Conservation (phyloP, 495 filamentous ascomycete species). For the Hypoxylon crocopeplum region DNA sequence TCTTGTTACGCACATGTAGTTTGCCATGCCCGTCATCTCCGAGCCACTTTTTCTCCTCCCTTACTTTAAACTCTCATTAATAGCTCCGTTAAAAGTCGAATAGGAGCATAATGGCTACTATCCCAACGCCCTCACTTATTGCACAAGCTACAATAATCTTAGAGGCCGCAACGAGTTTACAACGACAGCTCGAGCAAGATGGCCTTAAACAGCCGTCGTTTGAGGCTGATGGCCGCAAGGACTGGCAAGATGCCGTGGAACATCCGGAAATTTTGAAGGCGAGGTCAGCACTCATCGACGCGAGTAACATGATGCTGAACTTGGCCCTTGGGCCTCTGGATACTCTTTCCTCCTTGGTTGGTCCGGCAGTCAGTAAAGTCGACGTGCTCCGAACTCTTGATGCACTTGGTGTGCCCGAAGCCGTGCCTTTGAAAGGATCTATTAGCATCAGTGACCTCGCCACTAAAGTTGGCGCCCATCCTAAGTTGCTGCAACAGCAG, state of each 20-base stretch:
- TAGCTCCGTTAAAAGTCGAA: not conserved
- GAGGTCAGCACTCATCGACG: slow-evolving; percentile 6
- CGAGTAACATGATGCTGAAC: slow-evolving; percentile 9
- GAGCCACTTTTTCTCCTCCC: not conserved
- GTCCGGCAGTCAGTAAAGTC: not conserved
- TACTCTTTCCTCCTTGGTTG: not conserved
- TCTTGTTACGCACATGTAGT: too few species aligned
- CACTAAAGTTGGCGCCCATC: not conserved
- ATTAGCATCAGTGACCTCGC: slow-evolving; percentile 5
- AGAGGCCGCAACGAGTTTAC: slow-evolving; percentile 2
- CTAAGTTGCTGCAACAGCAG: not conserved
- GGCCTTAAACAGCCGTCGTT: slow-evolving; percentile 8
- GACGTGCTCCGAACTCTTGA: slow-evolving; percentile 5
- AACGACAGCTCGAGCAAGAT: slow-evolving; percentile 6
- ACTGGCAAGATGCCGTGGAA: slow-evolving; percentile 4
- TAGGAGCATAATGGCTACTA: not conserved
- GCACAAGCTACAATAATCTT: not conserved
- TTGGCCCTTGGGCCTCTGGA: slow-evolving; percentile 6
- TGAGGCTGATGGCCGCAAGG: slow-evolving; percentile 2
- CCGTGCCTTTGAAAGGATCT: not conserved
- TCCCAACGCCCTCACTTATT: slow-evolving; percentile 4
- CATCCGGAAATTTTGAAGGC: slow-evolving; percentile 3
- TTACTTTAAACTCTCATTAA: not conserved
- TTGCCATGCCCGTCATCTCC: too few species aligned
- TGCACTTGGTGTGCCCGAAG: slow-evolving; percentile 1